These are phyloP conservation scores for Dioszegia crocea DNA, from an alignment of 768 basidiomycete species.

Conservation along the genomic window DNA sequence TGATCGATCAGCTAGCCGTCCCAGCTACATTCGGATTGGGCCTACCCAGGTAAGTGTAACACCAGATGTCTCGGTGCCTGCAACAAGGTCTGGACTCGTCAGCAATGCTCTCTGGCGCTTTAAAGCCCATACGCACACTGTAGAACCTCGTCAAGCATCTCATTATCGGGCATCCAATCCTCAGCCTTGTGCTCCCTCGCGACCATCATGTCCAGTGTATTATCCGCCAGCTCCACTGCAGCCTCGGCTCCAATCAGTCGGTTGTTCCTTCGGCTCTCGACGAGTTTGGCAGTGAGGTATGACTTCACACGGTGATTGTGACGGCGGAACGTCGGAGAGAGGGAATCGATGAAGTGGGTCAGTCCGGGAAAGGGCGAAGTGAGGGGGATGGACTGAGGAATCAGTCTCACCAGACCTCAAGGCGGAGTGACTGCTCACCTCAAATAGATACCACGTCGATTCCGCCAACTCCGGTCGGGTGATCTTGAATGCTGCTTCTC, in stretches of 20 bases:
- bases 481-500: slow-evolving; percentile 22
- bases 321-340: slow-evolving; percentile 16
- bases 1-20: background rate
- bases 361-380: slow-evolving; percentile 28
- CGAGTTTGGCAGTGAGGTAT: slow-evolving; percentile 22
- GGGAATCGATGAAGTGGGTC: slow-evolving; percentile 19
- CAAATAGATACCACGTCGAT: slow-evolving; percentile 25
- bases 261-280: slow-evolving; percentile 17
- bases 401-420: background rate
- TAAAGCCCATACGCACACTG: too few species aligned
- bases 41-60: slow-evolving; percentile 31
- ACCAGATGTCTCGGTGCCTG: slow-evolving; percentile 38
- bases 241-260: slow-evolving; percentile 19
- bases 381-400: slow-evolving; percentile 22
- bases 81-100: slow-evolving; percentile 25
- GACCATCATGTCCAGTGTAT: slow-evolving; percentile 40
- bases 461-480: slow-evolving; percentile 16
- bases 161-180: slow-evolving; percentile 31
- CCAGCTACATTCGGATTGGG: background rate
- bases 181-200: slow-evolving; percentile 27
- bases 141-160: slow-evolving; percentile 39
- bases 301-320: slow-evolving; percentile 12
- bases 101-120: background rate
- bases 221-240: slow-evolving; percentile 35
- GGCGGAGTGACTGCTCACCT: slow-evolving; percentile 13